A percentile compares a stretch with the other conserved stretches of the same genome.
Evolutionary conservation across 768 basidiomycete species (phyloP).

Genomic region (Mycena indigotica): DNA sequence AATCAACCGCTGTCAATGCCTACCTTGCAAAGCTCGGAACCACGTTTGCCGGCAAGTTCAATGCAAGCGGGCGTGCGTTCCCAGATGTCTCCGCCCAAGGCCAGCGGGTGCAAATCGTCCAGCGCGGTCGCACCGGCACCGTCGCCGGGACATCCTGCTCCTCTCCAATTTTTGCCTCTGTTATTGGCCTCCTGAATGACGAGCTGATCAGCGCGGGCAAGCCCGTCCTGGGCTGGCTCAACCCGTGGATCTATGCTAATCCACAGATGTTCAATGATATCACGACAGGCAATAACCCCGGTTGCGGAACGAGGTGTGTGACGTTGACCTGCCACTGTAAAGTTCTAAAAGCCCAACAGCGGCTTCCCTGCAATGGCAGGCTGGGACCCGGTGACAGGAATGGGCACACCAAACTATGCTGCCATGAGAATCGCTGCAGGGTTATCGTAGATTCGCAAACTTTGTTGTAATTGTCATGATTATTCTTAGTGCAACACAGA

Average conservation of each 20-base stretch:
- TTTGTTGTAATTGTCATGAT: too few relatives aligned
- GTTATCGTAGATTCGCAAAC: too few relatives aligned
- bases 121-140: slow-evolving; percentile 20
- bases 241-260: slow-evolving; percentile 41
- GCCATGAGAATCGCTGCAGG: not conserved
- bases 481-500: too few relatives aligned
- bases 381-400: slow-evolving; percentile 13
- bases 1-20: not conserved
- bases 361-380: not conserved
- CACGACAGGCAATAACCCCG: slow-evolving; percentile 20
- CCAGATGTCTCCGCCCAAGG: slow-evolving; percentile 54
- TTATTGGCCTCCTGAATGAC: slow-evolving; percentile 49
- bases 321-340: not conserved
- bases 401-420: not conserved
- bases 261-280: slow-evolving; percentile 44
- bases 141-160: slow-evolving; percentile 50
- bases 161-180: slow-evolving; percentile 48
- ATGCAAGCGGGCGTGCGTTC: slow-evolving; percentile 19
- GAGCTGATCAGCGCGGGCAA: slow-evolving; percentile 38
- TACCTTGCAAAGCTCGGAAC: slow-evolving; percentile 8
- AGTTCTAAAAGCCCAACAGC: not conserved
- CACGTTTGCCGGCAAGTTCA: slow-evolving; percentile 14
- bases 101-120: slow-evolving; percentile 20
- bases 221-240: slow-evolving; percentile 23
- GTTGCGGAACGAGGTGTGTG: not conserved